Base-by-base conservation (phyloP, 768 basidiomycete species). In the Tylopilus vinaceipallidus region DNA sequence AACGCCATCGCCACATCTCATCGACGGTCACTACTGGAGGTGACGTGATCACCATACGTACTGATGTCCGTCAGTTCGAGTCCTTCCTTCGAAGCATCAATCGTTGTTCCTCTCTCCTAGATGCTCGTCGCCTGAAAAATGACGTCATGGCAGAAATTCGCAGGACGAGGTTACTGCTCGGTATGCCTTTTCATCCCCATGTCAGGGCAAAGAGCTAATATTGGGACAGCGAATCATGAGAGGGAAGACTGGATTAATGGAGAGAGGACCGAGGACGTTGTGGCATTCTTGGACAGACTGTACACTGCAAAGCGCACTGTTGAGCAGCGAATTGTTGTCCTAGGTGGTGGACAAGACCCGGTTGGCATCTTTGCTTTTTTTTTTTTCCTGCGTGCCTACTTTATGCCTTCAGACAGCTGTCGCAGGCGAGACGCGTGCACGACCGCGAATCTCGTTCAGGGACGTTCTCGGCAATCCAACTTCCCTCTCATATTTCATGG, bases 401-500 rank as follows among this genome's bases (percentile, higher is more conserved):
- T 60, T 29, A 60, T 45, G 22, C 12, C 1, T 26, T 50, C 32
- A 81, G 73, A 70, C 68, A 47, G 73, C 73, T 40, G 58, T 70
- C 23, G 66, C 71, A 52, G 68, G 73, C 37, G 83, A 83, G 42
- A 50, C 73, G 1, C 62, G 61, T 34, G 61, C 70, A 19, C 75
- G 79, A 37, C 73, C 80, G 5, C 71, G 78, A 11, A 69, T 89
- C 20, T 74, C 79, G 0, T 75, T 95, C 4, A 81, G 89, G 33
- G 88, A 92, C 45, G 78, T 98, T 43, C 81, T 99, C 3, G 74
- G 84, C 20, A 94, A 92, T 57, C 95, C 95, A 0, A 87, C 84
- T 32, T 92, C 93, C 0, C 78, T 98, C 3, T 92, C 91, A 2
- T 95, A 97, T 65, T 91, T 95, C 71, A 94, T 98, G 86, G 97